These are phyloP conservation scores for Pythium biforme DNA, from an alignment of 352 stramenopile species.

Conservation along the genomic window DNA sequence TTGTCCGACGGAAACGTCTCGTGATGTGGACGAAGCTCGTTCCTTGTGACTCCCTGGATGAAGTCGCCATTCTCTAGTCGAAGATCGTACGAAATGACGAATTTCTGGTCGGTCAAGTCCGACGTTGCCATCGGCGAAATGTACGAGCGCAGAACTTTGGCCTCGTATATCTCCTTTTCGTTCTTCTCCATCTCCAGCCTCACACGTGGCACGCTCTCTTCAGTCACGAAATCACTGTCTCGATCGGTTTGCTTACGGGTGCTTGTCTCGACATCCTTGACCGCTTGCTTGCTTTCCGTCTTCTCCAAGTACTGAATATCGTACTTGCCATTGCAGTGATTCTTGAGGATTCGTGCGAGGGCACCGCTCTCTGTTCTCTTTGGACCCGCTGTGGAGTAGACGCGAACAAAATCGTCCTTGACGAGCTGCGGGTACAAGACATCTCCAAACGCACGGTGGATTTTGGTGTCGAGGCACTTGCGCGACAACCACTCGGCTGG, in stretches of 20 bases:
- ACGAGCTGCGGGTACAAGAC: slow-evolving; percentile 35
- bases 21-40: slow-evolving; percentile 36
- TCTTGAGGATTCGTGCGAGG: slow-evolving; percentile 37
- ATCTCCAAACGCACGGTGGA: slow-evolving; percentile 26
- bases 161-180: slow-evolving; percentile 35
- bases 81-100: slow-evolving; percentile 38
- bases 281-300: slow-evolving; percentile 5
- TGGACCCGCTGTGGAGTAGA: slow-evolving; percentile 12
- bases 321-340: slow-evolving; percentile 49
- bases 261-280: background rate
- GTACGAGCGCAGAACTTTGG: slow-evolving; percentile 30
- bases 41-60: slow-evolving; percentile 30
- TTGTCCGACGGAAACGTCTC: slow-evolving; percentile 45
- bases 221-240: background rate
- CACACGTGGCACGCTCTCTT: slow-evolving; percentile 32
- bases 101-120: background rate
- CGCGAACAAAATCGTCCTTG: slow-evolving; percentile 49
- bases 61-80: slow-evolving; percentile 41
- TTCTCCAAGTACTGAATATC: slow-evolving; percentile 50
- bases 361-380: background rate
- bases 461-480: slow-evolving; percentile 39
- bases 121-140: background rate
- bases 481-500: slow-evolving; percentile 35
- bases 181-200: slow-evolving; percentile 29
- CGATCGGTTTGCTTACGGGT: background rate